These are phyloP conservation scores for Podaxis sp. DNA, from an alignment of 768 basidiomycete species.

Conservation along the genomic window DNA sequence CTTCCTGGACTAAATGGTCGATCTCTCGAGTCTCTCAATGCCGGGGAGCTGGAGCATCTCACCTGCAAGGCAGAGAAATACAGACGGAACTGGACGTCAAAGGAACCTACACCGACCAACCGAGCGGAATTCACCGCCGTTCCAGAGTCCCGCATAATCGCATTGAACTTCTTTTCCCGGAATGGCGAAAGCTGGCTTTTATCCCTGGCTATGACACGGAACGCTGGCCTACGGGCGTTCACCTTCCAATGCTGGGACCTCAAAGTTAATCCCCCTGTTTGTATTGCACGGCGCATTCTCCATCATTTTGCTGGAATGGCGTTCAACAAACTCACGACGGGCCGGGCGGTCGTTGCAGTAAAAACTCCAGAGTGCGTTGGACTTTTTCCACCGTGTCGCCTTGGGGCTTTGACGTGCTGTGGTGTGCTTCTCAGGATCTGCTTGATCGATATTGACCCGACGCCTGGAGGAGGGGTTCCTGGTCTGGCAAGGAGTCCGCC, in stretches of 20 bases:
- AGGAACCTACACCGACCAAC: conserved; percentile 32
- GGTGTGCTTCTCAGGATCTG: conserved; percentile 9
- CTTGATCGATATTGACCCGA: conserved; percentile 12
- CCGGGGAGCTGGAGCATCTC: conserved; percentile 44
- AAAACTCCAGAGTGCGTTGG: conserved; percentile 39
- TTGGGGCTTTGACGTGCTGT: conserved; percentile 9
- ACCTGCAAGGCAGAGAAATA: conserved; percentile 40
- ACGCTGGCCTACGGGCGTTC: conserved; percentile 27
- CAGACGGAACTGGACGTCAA: conserved; percentile 50
- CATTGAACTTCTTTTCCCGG: conserved; percentile 48
- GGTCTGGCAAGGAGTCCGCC: conserved; percentile 1
- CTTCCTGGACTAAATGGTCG: conserved; percentile 37
- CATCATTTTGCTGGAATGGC: conserved; percentile 41
- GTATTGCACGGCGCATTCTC: conserved; percentile 41
- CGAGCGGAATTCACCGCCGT: conserved; percentile 8
- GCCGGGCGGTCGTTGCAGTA: conserved; percentile 39
- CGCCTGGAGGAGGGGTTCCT: background rate
- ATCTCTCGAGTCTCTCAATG: conserved; percentile 34
- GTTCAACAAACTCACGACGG: conserved; percentile 41
- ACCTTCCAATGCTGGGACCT: conserved; percentile 63
- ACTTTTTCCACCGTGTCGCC: background rate
- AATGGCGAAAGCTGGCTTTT: conserved; percentile 45
- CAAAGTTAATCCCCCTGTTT: conserved; percentile 27
- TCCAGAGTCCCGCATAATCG: conserved; percentile 36
- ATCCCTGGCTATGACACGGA: conserved; percentile 33